Conservation (phyloP, 2,329 filamentous ascomycete species). For the Colletotrichum sp. region DNA sequence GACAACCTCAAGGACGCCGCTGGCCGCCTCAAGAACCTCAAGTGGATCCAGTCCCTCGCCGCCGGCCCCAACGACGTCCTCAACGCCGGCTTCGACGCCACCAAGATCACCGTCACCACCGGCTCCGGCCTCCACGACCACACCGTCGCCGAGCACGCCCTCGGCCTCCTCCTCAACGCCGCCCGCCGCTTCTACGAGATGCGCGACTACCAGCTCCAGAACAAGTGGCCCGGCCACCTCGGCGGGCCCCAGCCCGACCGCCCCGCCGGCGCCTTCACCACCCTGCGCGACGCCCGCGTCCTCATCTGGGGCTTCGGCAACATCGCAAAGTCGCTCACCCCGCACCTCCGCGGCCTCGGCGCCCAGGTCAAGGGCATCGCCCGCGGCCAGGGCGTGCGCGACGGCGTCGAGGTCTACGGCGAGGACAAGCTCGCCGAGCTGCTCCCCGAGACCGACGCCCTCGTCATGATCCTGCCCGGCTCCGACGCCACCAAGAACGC, state of each 20-base stretch:
- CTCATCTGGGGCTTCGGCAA: slow-evolving; percentile 71
- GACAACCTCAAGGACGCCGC: slow-evolving; percentile 65
- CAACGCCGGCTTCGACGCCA: slow-evolving; percentile 61
- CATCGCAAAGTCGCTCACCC: slow-evolving; percentile 65
- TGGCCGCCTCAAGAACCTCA: slow-evolving; percentile 57
- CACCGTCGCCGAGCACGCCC: slow-evolving; percentile 69
- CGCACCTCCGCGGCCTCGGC: slow-evolving; percentile 58
- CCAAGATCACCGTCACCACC: slow-evolving; percentile 58
- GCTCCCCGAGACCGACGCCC: slow-evolving; percentile 62
- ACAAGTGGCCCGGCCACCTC: slow-evolving; percentile 65
- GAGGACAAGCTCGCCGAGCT: slow-evolving; percentile 59
- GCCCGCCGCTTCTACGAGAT: slow-evolving; percentile 65
- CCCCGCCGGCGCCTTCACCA: slow-evolving; percentile 61
- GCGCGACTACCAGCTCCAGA: slow-evolving; percentile 64
- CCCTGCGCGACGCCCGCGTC: slow-evolving; percentile 62
- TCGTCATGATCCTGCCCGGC: slow-evolving; percentile 72
- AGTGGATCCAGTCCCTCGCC: slow-evolving; percentile 71
- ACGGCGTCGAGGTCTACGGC: slow-evolving; percentile 61
- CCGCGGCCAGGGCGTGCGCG: slow-evolving; percentile 57
- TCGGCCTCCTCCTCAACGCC: slow-evolving; percentile 60
- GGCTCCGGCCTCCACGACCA: slow-evolving; percentile 68
- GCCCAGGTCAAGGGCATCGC: slow-evolving; percentile 65
- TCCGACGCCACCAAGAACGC: slow-evolving; percentile 60
- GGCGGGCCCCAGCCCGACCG: slow-evolving; percentile 66
- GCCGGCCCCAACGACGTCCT: slow-evolving; percentile 71